Evolutionary conservation across 1,284 basidiomycete genomes (phyloP).

Genomic region (Rhizoctonia solani): DNA sequence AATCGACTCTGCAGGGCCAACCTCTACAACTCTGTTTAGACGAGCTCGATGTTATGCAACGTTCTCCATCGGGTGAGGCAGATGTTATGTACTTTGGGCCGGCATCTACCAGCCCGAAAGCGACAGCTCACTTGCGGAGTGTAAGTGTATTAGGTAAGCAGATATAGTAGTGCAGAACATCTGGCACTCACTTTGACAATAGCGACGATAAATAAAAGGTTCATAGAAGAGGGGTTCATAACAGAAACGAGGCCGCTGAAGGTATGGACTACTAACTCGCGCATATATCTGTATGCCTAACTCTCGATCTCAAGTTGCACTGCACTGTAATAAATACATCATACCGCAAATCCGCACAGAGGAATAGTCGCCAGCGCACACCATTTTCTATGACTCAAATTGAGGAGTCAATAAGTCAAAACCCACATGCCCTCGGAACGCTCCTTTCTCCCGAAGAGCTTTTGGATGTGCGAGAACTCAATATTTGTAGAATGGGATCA

Average conservation of each 20-base stretch:
- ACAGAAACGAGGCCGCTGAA: slow-evolving; percentile 11
- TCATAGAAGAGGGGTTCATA: slow-evolving; percentile 1
- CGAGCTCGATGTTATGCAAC: slow-evolving; percentile 10
- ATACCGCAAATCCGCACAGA: neutral
- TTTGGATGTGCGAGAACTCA: neutral
- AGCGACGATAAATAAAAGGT: slow-evolving; percentile 6
- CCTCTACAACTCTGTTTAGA: slow-evolving; percentile 9
- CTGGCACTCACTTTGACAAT: neutral
- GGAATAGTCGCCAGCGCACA: neutral
- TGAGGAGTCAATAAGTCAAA: neutral
- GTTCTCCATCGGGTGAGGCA: slow-evolving; percentile 1
- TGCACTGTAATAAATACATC: slow-evolving; percentile 15
- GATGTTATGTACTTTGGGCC: slow-evolving; percentile 25
- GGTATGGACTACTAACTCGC: neutral
- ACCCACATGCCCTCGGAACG: neutral
- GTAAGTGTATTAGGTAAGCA: neutral
- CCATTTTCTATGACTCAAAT: slow-evolving; percentile 16
- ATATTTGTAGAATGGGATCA: slow-evolving; percentile 25
- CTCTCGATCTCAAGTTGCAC: neutral
- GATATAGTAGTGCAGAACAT: neutral
- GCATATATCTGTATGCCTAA: neutral
- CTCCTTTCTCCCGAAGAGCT: neutral
- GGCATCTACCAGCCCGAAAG: neutral
- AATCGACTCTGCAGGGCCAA: neutral
- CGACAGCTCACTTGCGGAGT: neutral